These are phyloP conservation scores for Bathelium albidoporum DNA, from an alignment of 495 filamentous ascomycete genomes.

Conservation along the genomic window DNA sequence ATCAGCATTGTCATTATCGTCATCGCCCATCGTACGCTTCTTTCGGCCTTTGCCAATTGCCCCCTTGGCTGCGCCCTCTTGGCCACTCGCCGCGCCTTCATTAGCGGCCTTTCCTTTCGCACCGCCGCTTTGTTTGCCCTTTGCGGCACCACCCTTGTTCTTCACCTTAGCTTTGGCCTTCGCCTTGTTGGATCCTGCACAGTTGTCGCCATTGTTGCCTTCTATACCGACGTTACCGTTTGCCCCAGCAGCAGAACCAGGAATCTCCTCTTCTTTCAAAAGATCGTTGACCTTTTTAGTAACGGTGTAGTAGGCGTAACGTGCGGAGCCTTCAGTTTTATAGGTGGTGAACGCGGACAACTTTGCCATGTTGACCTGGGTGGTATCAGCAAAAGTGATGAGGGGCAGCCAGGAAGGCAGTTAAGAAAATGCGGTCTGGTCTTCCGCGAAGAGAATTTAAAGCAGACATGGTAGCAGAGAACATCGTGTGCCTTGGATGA, in stretches of 20 bases:
- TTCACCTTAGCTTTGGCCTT: constrained; percentile 3
- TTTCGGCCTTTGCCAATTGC: neutral
- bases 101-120: neutral
- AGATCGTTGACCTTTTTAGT: constrained; percentile 23
- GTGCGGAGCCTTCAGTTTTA: constrained; percentile 30
- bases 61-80: neutral
- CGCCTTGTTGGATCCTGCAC: neutral
- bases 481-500: too few species aligned
- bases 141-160: neutral
- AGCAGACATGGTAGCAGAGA: too few species aligned
- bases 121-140: neutral
- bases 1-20: neutral
- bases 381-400: neutral
- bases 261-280: too few species aligned
- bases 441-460: too few species aligned
- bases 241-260: too few species aligned
- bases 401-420: neutral
- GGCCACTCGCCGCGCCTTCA: neutral
- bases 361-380: constrained; percentile 34
- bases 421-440: too few species aligned
- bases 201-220: neutral
- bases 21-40: neutral
- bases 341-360: constrained; percentile 29
- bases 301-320: constrained; percentile 20
- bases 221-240: neutral